Conservation (phyloP, 805 yeast genomes). For the Ogataea corticis region DNA sequence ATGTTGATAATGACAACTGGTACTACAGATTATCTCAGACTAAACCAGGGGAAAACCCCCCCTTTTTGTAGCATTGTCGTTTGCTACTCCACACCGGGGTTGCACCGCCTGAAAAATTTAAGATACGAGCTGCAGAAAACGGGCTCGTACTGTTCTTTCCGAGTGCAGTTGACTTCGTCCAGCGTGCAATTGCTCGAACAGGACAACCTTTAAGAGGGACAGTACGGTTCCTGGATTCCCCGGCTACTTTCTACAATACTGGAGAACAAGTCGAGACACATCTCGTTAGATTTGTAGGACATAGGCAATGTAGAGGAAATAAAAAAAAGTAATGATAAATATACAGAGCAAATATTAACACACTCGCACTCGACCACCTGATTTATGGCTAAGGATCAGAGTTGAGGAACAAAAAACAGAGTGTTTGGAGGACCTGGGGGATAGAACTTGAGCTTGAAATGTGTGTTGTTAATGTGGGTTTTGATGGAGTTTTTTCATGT, state of each 20-base stretch:
- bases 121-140: too few species aligned
- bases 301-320: conserved; percentile 5
- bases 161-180: too few species aligned
- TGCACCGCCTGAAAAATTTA: conserved; percentile 1
- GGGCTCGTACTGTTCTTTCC: too few species aligned
- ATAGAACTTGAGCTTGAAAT: not conserved
- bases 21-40: too few species aligned
- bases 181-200: too few species aligned
- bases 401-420: not conserved
- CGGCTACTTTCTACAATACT: too few species aligned
- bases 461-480: not conserved
- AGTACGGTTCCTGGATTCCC: too few species aligned
- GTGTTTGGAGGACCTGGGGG: not conserved
- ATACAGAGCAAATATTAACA: conserved; percentile 14
- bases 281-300: not conserved
- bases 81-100: too few species aligned
- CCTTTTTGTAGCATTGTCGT: too few species aligned
- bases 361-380: conserved; percentile 7
- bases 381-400: not conserved
- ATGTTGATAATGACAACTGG: not conserved
- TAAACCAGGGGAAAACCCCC: too few species aligned
- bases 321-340: conserved; percentile 7
- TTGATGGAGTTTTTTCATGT: not conserved
- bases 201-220: too few species aligned
- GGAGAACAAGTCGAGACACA: too few species aligned